A percentile compares a stretch with the other conserved stretches of the same genome.
phyloP scores from a whole-genome alignment of 2,329 filamentous ascomycete genomes.

The Malbranchea zuffiana region DNA sequence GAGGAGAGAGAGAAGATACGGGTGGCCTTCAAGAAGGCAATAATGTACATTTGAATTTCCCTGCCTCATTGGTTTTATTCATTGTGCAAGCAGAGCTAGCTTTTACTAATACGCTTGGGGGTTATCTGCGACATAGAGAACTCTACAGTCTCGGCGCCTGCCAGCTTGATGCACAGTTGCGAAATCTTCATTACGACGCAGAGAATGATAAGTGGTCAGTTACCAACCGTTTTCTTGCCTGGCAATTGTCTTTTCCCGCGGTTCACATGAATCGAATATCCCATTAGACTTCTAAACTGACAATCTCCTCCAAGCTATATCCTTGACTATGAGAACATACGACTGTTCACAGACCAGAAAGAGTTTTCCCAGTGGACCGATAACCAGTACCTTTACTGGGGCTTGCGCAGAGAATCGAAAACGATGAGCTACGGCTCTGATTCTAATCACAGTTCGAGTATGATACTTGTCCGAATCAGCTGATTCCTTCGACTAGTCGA shows the following conservation, averaged over 20 bases:
- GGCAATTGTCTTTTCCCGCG: too few relatives aligned
- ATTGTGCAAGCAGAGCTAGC: not conserved
- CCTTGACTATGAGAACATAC: slow-evolving; percentile 3
- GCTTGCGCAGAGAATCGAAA: not conserved
- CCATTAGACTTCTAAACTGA: too few relatives aligned
- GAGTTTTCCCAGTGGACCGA: not conserved
- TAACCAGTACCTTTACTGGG: not conserved
- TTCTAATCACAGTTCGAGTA: too few relatives aligned
- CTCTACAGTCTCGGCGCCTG: not conserved
- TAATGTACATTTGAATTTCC: slow-evolving; percentile 3
- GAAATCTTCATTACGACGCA: slow-evolving; percentile 8
- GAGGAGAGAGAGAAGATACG: slow-evolving; percentile 7
- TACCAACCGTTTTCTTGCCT: not conserved
- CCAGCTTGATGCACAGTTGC: not conserved
- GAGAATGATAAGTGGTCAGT: slow-evolving; percentile 8
- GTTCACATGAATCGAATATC: too few relatives aligned
- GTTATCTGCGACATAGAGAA: not conserved
- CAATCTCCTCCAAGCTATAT: slow-evolving; percentile 1
- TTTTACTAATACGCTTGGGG: not conserved
- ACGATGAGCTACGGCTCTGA: too few relatives aligned
- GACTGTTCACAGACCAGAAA: not conserved
- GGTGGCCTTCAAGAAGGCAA: slow-evolving; percentile 3
- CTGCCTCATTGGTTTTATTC: not conserved
- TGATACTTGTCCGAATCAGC: too few relatives aligned
- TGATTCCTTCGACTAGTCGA: too few relatives aligned